These are phyloP conservation scores for Thalassiosira allenii DNA, from an alignment of 352 stramenopile genomes.

Conservation along the genomic window DNA sequence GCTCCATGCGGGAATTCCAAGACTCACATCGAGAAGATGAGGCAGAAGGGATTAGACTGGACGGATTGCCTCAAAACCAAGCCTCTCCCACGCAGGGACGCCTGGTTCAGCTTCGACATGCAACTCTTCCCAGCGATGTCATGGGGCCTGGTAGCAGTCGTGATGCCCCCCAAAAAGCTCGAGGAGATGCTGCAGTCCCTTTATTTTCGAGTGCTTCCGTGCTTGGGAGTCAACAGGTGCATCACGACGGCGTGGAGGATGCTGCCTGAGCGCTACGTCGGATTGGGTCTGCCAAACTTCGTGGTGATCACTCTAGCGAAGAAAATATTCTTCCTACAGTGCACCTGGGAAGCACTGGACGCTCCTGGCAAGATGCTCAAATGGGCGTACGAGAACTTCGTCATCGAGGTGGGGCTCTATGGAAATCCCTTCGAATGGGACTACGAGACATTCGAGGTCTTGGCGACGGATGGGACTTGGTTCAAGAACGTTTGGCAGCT, in stretches of 20 bases:
- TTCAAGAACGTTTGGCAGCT: conserved; percentile 29
- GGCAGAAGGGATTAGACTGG: conserved; percentile 20
- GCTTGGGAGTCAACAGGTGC: not conserved
- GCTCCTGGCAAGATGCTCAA: not conserved
- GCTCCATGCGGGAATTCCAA: not conserved
- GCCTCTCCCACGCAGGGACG: not conserved
- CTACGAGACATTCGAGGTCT: not conserved
- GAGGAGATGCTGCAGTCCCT: conserved; percentile 1
- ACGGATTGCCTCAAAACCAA: not conserved
- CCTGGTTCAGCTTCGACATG: conserved; percentile 6
- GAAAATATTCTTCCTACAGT: conserved; percentile 16
- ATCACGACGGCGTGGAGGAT: not conserved
- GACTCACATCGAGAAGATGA: not conserved
- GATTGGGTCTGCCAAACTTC: conserved; percentile 3
- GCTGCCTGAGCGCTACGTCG: not conserved
- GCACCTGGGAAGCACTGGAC: not conserved
- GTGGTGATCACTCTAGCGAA: not conserved
- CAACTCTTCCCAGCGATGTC: not conserved
- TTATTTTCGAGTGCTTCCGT: conserved; percentile 1
- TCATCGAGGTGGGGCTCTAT: conserved; percentile 25
- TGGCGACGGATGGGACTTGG: not conserved
- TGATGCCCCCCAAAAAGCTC: not conserved
- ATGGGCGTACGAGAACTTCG: conserved; percentile 8
- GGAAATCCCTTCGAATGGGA: not conserved
- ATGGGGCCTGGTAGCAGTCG: conserved; percentile 1